phyloP scores from a whole-genome alignment of 352 stramenopile species.

The Globisporangium ultimum region DNA sequence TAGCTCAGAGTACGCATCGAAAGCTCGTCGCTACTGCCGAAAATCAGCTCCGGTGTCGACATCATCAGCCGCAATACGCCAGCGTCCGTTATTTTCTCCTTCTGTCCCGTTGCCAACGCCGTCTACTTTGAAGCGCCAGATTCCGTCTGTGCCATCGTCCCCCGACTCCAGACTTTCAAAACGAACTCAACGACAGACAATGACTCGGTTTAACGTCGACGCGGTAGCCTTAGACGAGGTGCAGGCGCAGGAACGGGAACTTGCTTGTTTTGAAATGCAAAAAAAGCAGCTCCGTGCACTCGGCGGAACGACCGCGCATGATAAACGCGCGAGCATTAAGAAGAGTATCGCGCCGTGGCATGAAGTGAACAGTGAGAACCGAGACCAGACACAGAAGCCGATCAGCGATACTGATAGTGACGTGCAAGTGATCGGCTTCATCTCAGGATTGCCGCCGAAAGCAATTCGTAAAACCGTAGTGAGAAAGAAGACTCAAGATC shows the following conservation, averaged over 20 bases:
- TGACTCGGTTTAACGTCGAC: slow-evolving; percentile 14
- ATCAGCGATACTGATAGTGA: background rate
- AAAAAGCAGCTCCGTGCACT: slow-evolving; percentile 15
- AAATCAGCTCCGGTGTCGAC: slow-evolving; percentile 3
- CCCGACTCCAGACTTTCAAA: background rate
- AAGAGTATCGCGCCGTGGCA: background rate
- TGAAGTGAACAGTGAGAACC: slow-evolving; percentile 1
- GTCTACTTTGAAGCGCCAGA: background rate
- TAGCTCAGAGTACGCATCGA: background rate
- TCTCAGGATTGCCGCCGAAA: background rate
- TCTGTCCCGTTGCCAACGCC: background rate
- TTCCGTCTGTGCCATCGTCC: background rate
- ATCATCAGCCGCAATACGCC: background rate
- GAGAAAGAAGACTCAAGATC: no score
- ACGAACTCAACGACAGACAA: background rate
- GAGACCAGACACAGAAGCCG: background rate
- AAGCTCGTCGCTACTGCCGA: slow-evolving; percentile 3
- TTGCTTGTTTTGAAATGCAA: slow-evolving; percentile 30
- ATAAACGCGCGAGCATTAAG: background rate
- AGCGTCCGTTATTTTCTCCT: background rate
- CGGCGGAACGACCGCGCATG: background rate
- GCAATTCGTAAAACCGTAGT: background rate
- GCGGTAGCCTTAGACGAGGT: slow-evolving; percentile 25
- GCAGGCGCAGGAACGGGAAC: slow-evolving; percentile 36
- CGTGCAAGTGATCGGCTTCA: background rate